Evolutionary conservation across 1,284 basidiomycete species (phyloP), one percentile per base, ranked within the genome.

Genomic region (Cutaneotrichosporon sp.): DNA sequence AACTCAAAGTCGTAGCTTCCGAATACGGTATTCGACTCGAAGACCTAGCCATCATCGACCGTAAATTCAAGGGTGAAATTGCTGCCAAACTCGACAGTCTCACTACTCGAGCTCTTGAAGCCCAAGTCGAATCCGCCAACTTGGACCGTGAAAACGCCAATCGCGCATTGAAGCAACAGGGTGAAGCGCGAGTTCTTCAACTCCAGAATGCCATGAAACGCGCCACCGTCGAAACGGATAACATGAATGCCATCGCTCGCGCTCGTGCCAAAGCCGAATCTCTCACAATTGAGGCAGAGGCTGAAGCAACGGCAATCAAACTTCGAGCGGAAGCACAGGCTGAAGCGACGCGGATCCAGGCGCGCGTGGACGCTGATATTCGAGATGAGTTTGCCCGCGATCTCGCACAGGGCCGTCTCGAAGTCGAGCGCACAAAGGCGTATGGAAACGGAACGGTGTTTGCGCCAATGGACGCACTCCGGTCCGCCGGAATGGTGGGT

Each of bases 21-120:
- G 65, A 66, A 62, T 66, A 66, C 56, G 65, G 65, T 31, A 66
- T 66, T 60, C 56, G 56, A 31, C 62, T 66, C 56, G 62, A 66
- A 38, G 65, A 66, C 56, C 50, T 66, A 1, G 65, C 65, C 21
- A 63, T 66, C 47, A 58, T 66, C 38, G 65, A 66, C 62, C 62
- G 65, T 56, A 50, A 52, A 36, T 66, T 66, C 62, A 58, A 56
- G 46, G 65, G 65, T 51, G 62, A 66, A 31, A 61, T 64, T 10
- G 65, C 65, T 5, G 62, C 59, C 52, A 63, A 64, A 51, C 62
- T 66, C 56, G 62, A 66, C 62, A 36, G 18, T 3, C 65, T 66
- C 11, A 66, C 65, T 0, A 64, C 65, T 0, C 65, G 65, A 9
- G 62, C 65, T 5, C 65, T 66, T 47, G 65, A 66, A 47, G 65